phyloP scores from a whole-genome alignment of 768 basidiomycete genomes.

The Lactarius evosmus region DNA sequence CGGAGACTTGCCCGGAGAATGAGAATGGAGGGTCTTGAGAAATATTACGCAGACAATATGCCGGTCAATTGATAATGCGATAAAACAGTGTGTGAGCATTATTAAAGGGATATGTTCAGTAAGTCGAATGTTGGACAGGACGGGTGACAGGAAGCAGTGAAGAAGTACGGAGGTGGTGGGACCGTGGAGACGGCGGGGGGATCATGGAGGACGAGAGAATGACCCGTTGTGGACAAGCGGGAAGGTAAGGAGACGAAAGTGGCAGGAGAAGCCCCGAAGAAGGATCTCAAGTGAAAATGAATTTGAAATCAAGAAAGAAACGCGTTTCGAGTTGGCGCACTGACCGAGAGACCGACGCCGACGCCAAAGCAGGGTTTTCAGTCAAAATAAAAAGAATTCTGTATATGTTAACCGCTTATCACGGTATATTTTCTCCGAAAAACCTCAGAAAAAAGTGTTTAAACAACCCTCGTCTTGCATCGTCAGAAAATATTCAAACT shows the following conservation, averaged over 20 bases:
- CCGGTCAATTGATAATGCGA: background rate
- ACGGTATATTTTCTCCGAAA: no score
- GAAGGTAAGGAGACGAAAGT: slow-evolving; percentile 7
- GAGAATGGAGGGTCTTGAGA: background rate
- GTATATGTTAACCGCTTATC: no score
- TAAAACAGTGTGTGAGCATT: background rate
- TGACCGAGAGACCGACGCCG: slow-evolving; percentile 2
- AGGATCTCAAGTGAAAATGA: slow-evolving; percentile 3
- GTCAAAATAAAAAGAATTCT: no score
- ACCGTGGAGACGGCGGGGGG: slow-evolving; percentile 4
- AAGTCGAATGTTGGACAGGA: background rate
- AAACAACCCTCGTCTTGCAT: no score
- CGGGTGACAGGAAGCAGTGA: slow-evolving; percentile 9
- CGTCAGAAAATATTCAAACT: no score
- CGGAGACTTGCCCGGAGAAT: background rate
- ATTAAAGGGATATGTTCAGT: background rate
- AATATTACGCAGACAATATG: background rate
- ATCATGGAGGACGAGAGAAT: background rate
- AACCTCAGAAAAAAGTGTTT: no score
- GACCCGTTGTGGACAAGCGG: background rate
- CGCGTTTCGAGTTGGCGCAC: slow-evolving; percentile 7
- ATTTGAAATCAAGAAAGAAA: slow-evolving; percentile 11
- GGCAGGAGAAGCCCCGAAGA: background rate
- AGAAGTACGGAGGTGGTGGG: slow-evolving; percentile 12
- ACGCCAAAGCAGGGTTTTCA: no score